These are phyloP conservation scores for Dioscorea cayenensis DNA, from an alignment of 116 monocot genomes.

Conservation along the genomic window DNA sequence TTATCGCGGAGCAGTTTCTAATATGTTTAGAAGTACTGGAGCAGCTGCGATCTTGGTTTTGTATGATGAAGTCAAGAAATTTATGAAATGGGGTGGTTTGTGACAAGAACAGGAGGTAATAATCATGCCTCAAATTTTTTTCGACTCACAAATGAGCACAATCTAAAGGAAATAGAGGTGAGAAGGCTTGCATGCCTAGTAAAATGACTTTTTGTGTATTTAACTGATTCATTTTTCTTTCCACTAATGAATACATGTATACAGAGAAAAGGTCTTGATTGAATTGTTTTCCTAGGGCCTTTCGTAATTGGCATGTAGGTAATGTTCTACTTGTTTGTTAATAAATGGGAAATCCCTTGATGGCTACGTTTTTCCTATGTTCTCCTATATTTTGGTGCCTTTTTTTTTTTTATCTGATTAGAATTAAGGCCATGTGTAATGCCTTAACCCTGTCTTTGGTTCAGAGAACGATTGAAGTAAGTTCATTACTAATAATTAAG, in stretches of 20 bases:
- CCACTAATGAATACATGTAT: not conserved
- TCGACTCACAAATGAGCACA: not conserved
- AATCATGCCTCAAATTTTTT: not conserved
- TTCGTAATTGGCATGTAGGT: too few relatives aligned
- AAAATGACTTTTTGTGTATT: not conserved
- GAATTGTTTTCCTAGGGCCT: too few relatives aligned
- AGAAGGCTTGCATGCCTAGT: not conserved
- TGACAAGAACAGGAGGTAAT: constrained; percentile 3
- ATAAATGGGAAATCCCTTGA: too few relatives aligned
- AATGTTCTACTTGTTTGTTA: too few relatives aligned
- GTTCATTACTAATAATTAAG: too few relatives aligned
- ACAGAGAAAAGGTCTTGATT: not conserved
- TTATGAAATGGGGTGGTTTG: constrained; percentile 69
- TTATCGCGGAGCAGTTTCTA: constrained; percentile 81
- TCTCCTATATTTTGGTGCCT: too few relatives aligned
- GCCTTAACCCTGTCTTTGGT: too few relatives aligned
- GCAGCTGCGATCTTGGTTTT: constrained; percentile 84
- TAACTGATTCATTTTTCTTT: not conserved
- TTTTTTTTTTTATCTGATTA: too few relatives aligned
- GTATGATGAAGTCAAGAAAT: constrained; percentile 90
- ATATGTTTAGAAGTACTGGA: constrained; percentile 83
- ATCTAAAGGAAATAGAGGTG: not conserved
- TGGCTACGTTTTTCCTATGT: too few relatives aligned
- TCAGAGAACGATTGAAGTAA: too few relatives aligned
- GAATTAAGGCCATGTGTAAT: too few relatives aligned